Base-by-base conservation (phyloP, 2,329 filamentous ascomycete genomes). In the Exophiala alcalophila region DNA sequence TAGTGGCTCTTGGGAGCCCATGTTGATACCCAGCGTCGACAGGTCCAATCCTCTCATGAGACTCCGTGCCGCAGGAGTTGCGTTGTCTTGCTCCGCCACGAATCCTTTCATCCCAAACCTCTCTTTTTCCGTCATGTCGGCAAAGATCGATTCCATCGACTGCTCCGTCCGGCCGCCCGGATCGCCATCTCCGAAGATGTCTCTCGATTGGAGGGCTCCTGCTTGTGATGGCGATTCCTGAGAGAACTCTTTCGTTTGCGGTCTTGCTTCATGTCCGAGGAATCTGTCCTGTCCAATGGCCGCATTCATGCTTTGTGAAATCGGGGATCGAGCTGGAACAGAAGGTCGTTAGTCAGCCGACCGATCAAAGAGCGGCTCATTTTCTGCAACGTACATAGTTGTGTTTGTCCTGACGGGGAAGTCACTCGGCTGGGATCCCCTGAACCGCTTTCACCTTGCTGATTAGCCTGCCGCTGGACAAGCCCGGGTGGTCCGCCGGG, bases 41-140 rank as follows among this genome's bases (percentile, higher is more conserved):
- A 83, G 61, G 59, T 84, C 80, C 59, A 82, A 78, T 10, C 81
- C 81, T 50, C 80, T 69, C 19, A 79, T 74, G 40, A 83, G 66
- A 47, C 63, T 65, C 72, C 77, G 10, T 69, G 68, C 55, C 67
- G 76, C 48, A 74, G 74, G 49, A 69, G 66, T 40, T 70, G 72
- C 50, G 78, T 76, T 70, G 73, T 78, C 25, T 70, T 71, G 28
- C 26, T 55, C 47, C n/a, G 52, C 52, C 18, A 80, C 60, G n/a
- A 82, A 62, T 2, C 78, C 80, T 23, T 72, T 69, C 38, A 83
- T 65, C 5, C 80, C 78, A 52, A 74, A 83, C 47, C 72, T 72
- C 56, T 83, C 79, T 25, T 57, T 65, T 51, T 64, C 59, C 21
- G 56, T 46, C 36, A 59, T 55, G 33, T 50, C 56, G 21, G 62